A percentile compares a stretch with the other conserved stretches of the same genome.
Conservation (phyloP, 352 stramenopile genomes). For the Globisporangium spinosum region DNA sequence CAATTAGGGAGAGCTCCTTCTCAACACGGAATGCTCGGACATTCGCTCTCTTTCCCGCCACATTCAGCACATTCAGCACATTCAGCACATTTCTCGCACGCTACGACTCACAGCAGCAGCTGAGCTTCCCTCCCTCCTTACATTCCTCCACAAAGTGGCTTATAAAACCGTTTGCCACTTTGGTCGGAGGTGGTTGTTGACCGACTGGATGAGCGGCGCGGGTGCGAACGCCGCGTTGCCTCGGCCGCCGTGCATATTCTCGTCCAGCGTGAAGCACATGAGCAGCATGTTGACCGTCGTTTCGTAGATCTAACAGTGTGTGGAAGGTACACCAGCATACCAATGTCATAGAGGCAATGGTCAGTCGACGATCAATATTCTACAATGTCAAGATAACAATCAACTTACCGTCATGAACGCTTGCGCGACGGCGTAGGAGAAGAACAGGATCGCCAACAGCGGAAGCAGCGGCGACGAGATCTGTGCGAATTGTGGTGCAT, state of each 20-base stretch:
- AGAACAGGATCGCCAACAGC: slow-evolving; percentile 57
- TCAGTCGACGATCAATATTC: not conserved
- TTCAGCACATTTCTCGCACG: too few species aligned
- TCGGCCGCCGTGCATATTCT: slow-evolving; percentile 75
- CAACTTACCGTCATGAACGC: slow-evolving; percentile 73
- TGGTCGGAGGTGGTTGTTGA: slow-evolving; percentile 78
- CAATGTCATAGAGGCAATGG: not conserved
- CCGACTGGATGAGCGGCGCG: slow-evolving; percentile 58
- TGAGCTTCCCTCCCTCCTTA: not conserved
- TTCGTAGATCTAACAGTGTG: slow-evolving; percentile 61
- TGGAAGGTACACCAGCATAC: not conserved
- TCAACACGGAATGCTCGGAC: not conserved
- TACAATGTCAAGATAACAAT: not conserved
- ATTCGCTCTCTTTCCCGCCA: not conserved
- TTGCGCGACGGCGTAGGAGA: slow-evolving; percentile 75
- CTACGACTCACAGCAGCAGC: not conserved
- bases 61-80: not conserved
- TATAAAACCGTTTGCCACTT: slow-evolving; percentile 69
- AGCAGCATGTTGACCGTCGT: slow-evolving; percentile 84
- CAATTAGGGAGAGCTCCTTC: not conserved
- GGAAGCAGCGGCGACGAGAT: slow-evolving; percentile 59
- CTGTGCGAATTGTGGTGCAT: slow-evolving; percentile 20
- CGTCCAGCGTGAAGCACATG: slow-evolving; percentile 83
- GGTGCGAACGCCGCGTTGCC: slow-evolving; percentile 66
- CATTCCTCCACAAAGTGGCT: not conserved